Percentiles rank a stretch among this genome's conserved stretches.
Evolutionary conservation across 805 yeast genomes (phyloP).

Genomic region (Kluyveromyces lactis): DNA sequence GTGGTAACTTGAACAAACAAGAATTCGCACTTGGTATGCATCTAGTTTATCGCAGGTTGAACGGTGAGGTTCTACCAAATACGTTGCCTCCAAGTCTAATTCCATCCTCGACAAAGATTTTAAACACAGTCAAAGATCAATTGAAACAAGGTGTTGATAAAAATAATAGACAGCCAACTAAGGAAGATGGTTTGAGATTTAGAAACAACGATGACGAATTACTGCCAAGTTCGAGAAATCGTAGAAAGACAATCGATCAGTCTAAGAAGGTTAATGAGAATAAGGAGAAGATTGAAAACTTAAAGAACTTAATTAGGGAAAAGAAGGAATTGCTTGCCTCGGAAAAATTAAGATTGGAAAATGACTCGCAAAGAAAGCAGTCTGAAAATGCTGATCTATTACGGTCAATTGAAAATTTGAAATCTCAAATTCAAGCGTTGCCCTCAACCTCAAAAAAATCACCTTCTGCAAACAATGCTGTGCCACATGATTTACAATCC

Average conservation of each 20-base stretch:
- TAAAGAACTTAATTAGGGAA: constrained; percentile 61
- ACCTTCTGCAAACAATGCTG: constrained; percentile 11
- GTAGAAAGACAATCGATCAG: constrained; percentile 32
- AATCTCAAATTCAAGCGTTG: constrained; percentile 44
- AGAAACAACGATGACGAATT: constrained; percentile 68
- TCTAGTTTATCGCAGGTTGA: constrained; percentile 80
- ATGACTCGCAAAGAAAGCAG: constrained; percentile 28
- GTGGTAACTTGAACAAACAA: constrained; percentile 78
- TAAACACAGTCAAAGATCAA: constrained; percentile 63
- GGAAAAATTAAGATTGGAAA: constrained; percentile 29
- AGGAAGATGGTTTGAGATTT: constrained; percentile 38
- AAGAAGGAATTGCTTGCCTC: constrained; percentile 56
- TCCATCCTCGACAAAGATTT: constrained; percentile 74
- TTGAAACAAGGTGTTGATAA: constrained; percentile 17
- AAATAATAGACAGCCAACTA: constrained; percentile 14
- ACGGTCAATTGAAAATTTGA: constrained; percentile 56
- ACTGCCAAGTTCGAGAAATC: constrained; percentile 62
- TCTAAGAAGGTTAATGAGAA: constrained; percentile 7
- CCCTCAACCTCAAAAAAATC: constrained; percentile 30
- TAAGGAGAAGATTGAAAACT: constrained; percentile 36
- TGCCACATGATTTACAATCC: constrained; percentile 39
- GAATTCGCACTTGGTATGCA: constrained; percentile 98
- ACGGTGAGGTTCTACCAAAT: constrained; percentile 79
- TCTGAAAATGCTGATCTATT: constrained; percentile 29
- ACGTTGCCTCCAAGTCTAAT: constrained; percentile 80